Percentiles rank a stretch among this genome's conserved stretches.
These are phyloP conservation scores for bread wheat (Triticum aestivum) DNA, from an alignment of 176 grass and related monocot genomes.

Conservation along the genomic window DNA sequence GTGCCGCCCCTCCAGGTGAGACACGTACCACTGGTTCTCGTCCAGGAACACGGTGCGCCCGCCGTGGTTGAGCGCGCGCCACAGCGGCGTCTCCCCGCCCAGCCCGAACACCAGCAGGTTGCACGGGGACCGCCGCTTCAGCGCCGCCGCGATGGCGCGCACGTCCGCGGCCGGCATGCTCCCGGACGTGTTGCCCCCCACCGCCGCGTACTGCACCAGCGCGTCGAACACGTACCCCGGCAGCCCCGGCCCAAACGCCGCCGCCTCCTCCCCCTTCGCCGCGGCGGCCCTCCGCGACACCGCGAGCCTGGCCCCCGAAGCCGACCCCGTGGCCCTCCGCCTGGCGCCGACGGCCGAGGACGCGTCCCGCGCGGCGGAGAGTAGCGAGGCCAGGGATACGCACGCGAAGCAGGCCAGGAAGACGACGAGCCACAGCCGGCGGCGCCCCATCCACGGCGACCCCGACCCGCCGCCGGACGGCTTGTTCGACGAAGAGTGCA, in stretches of 20 bases:
- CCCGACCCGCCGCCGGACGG: slow-evolving; percentile 32
- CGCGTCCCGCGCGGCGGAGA: slow-evolving; percentile 37
- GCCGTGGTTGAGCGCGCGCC: slow-evolving; percentile 94
- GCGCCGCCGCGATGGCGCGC: slow-evolving; percentile 64
- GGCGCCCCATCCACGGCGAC: slow-evolving; percentile 31
- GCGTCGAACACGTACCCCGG: slow-evolving; percentile 77
- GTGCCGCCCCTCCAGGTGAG: slow-evolving; percentile 71
- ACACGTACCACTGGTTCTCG: slow-evolving; percentile 99
- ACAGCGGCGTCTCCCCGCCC: slow-evolving; percentile 80
- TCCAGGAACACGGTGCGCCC: slow-evolving; percentile 90
- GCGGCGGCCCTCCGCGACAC: background rate
- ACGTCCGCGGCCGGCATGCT: slow-evolving; percentile 70
- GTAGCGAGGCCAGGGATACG: slow-evolving; percentile 60
- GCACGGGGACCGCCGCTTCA: slow-evolving; percentile 58
- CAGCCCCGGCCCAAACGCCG: background rate
- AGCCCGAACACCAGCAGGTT: slow-evolving; percentile 93
- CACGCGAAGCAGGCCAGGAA: slow-evolving; percentile 66
- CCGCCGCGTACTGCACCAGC: slow-evolving; percentile 68
- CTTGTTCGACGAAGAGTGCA: slow-evolving; percentile 46
- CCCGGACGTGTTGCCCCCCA: slow-evolving; percentile 54
- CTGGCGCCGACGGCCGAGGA: background rate
- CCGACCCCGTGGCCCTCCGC: background rate
- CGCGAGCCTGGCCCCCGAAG: background rate
- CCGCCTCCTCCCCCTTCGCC: background rate
- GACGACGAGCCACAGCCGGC: slow-evolving; percentile 58